Percentiles rank a stretch among this genome's conserved stretches.
phyloP scores from a whole-genome alignment of 2,329 filamentous ascomycete species.

The Xylariaceae sp. region DNA sequence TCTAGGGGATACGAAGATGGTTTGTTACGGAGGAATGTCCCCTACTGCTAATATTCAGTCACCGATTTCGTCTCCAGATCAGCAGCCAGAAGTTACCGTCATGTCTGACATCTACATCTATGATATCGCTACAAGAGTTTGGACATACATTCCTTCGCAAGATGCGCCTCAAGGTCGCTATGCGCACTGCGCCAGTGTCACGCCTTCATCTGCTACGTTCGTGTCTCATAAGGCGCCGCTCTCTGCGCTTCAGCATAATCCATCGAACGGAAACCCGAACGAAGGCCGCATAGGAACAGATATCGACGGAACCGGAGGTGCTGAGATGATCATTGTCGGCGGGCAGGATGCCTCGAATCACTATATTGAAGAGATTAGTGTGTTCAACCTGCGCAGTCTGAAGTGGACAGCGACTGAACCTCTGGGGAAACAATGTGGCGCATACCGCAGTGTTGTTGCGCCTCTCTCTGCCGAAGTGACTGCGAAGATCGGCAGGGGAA shows the following conservation, averaged over 20 bases:
- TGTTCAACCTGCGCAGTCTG: conserved; percentile 91
- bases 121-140: conserved; percentile 74
- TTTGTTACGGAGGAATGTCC: conserved; percentile 98
- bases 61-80: conserved; percentile 47
- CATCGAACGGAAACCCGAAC: conserved; percentile 73
- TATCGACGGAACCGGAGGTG: conserved; percentile 84
- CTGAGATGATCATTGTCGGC: conserved; percentile 95
- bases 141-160: conserved; percentile 76
- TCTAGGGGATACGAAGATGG: conserved; percentile 89
- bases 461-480: conserved; percentile 66
- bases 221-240: conserved; percentile 77
- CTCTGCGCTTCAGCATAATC: conserved; percentile 86
- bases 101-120: conserved; percentile 99
- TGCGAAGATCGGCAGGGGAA: conserved; percentile 60
- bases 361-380: conserved; percentile 97
- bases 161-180: conserved; percentile 91
- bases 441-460: conserved; percentile 91
- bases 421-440: conserved; percentile 87
- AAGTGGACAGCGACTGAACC: conserved; percentile 91
- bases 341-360: conserved; percentile 97
- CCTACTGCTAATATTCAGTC: conserved; percentile 55
- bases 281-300: conserved; percentile 83
- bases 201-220: conserved; percentile 83
- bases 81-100: conserved; percentile 82
- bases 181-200: conserved; percentile 88